Evolutionary conservation across 371 early-diverging fungal species (phyloP).

Genomic region (Choanephora cucurbitarum): DNA sequence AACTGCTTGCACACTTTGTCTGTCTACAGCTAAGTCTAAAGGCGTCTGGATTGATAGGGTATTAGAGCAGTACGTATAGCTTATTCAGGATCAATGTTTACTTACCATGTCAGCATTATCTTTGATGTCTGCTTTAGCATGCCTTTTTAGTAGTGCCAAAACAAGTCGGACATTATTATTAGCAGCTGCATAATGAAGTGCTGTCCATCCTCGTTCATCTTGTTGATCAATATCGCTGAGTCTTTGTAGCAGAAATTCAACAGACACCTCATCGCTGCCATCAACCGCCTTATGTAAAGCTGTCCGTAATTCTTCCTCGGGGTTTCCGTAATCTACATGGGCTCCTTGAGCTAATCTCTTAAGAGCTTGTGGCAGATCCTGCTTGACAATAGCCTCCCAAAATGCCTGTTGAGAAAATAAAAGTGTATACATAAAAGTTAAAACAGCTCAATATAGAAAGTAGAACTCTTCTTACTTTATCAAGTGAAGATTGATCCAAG

Average conservation of each 20-base stretch:
- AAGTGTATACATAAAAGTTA: no score
- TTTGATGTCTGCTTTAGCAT: slow-evolving; percentile 67
- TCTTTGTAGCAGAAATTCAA: slow-evolving; percentile 76
- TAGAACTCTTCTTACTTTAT: slow-evolving; percentile 19
- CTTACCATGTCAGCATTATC: slow-evolving; percentile 58
- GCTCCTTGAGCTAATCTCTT: slow-evolving; percentile 74
- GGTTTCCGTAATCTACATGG: slow-evolving; percentile 68
- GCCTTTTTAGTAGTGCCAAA: slow-evolving; percentile 63
- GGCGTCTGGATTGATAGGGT: slow-evolving; percentile 51
- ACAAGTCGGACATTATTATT: slow-evolving; percentile 67
- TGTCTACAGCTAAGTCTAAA: slow-evolving; percentile 70
- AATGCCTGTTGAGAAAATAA: slow-evolving; percentile 51
- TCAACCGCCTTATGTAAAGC: slow-evolving; percentile 68
- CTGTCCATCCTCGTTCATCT: slow-evolving; percentile 71
- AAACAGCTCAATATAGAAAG: no score
- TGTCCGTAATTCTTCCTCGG: slow-evolving; percentile 50
- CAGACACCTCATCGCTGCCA: slow-evolving; percentile 54
- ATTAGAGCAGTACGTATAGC: neutral
- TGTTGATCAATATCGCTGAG: slow-evolving; percentile 61
- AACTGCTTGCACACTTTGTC: slow-evolving; percentile 61
- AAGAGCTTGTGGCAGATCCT: slow-evolving; percentile 61
- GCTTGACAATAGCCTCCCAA: slow-evolving; percentile 59
- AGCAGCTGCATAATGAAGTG: slow-evolving; percentile 78
- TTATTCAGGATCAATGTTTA: neutral
- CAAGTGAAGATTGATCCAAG: slow-evolving; percentile 27